phyloP scores from a whole-genome alignment of 2,329 filamentous ascomycete genomes.

The Emergomyces pasteurianus region DNA sequence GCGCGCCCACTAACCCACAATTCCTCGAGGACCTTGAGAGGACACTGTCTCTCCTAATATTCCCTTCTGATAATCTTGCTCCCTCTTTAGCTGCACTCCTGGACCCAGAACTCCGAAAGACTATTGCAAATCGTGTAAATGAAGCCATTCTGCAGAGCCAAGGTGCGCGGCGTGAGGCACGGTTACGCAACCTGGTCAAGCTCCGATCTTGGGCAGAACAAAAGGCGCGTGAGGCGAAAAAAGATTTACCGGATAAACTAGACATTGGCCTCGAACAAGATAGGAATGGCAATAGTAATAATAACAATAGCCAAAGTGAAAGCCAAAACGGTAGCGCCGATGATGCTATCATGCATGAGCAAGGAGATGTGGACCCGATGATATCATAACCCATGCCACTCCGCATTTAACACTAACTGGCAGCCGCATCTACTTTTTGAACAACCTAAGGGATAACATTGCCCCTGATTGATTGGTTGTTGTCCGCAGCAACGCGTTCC shows the following conservation, averaged over 20 bases:
- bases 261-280: conserved; percentile 32
- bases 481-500: too few species aligned
- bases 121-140: conserved; percentile 82
- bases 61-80: conserved; percentile 67
- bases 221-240: conserved; percentile 36
- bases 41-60: conserved; percentile 86
- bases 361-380: conserved; percentile 31
- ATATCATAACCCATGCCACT: conserved; percentile 19
- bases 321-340: conserved; percentile 21
- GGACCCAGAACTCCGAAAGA: conserved; percentile 63
- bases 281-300: conserved; percentile 16
- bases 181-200: conserved; percentile 68
- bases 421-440: not conserved
- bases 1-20: conserved; percentile 66
- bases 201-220: conserved; percentile 76
- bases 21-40: conserved; percentile 81
- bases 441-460: not conserved
- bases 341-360: conserved; percentile 32
- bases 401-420: not conserved
- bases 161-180: conserved; percentile 62
- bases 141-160: conserved; percentile 69
- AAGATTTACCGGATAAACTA: conserved; percentile 35
- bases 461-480: not conserved
- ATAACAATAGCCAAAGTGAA: conserved; percentile 8
- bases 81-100: conserved; percentile 65